Conservation (phyloP, 139 green algal species). For the Microglena sp. region DNA sequence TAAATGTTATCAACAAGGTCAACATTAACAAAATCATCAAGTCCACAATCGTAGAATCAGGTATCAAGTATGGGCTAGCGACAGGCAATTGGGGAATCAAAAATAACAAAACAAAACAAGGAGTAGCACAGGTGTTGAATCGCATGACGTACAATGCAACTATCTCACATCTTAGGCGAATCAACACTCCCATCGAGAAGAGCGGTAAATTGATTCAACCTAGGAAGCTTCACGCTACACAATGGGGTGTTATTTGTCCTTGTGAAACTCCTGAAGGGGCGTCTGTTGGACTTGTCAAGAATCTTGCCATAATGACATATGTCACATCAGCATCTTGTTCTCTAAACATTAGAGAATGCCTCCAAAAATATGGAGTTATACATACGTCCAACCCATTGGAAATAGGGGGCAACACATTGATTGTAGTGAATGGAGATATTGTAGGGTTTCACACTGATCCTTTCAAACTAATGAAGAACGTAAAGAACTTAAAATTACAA, state of each 20-base stretch:
- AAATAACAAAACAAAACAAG: not conserved
- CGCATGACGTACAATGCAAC: constrained; percentile 41
- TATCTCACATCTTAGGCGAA: constrained; percentile 43
- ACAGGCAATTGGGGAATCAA: constrained; percentile 57
- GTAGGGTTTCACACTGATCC: not conserved
- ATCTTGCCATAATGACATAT: constrained; percentile 42
- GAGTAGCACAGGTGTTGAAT: constrained; percentile 39
- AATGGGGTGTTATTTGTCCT: constrained; percentile 60
- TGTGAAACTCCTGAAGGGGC: constrained; percentile 43
- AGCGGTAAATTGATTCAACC: constrained; percentile 26
- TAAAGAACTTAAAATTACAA: not conserved
- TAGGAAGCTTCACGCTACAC: constrained; percentile 43
- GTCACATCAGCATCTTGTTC: too few relatives aligned
- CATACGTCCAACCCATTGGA: too few relatives aligned
- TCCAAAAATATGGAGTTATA: too few relatives aligned
- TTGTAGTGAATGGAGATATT: constrained; percentile 46
- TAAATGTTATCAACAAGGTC: constrained; percentile 21
- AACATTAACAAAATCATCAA: constrained; percentile 43
- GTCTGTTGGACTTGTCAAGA: constrained; percentile 51
- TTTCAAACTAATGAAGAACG: not conserved
- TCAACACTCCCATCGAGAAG: constrained; percentile 26
- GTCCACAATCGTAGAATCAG: constrained; percentile 42
- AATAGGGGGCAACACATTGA: not conserved
- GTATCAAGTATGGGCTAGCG: constrained; percentile 52
- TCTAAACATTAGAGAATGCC: not conserved